Percentiles rank a stretch among this genome's conserved stretches.
Evolutionary conservation across 305 asterid species (phyloP).

Genomic region (Caryopteris hybrid): DNA sequence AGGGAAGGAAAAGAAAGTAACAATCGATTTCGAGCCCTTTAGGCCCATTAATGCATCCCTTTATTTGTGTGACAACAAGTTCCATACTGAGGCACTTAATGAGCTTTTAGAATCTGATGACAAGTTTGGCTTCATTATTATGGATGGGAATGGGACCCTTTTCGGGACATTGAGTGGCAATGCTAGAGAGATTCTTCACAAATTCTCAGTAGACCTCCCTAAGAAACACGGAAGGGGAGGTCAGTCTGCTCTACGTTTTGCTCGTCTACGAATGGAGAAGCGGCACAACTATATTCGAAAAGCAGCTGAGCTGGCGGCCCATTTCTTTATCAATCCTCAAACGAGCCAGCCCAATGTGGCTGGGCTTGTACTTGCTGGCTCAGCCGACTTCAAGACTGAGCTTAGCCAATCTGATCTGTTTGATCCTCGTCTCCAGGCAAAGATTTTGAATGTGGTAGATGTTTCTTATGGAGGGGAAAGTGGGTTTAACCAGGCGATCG

Average conservation of each 20-base stretch:
- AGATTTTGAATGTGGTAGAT: slow-evolving; percentile 53
- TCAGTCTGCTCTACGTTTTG: slow-evolving; percentile 62
- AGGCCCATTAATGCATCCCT: slow-evolving; percentile 57
- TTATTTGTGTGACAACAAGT: slow-evolving; percentile 60
- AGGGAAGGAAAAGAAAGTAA: slow-evolving; percentile 65
- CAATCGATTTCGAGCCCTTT: slow-evolving; percentile 68
- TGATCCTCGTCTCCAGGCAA: slow-evolving; percentile 57
- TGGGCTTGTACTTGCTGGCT: slow-evolving; percentile 64
- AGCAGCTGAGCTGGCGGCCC: slow-evolving; percentile 65
- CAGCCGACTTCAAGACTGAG: slow-evolving; percentile 70
- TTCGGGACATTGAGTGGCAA: slow-evolving; percentile 68
- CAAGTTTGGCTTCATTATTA: slow-evolving; percentile 57
- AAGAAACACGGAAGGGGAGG: slow-evolving; percentile 77
- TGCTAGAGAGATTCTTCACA: slow-evolving; percentile 58
- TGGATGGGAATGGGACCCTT: slow-evolving; percentile 75
- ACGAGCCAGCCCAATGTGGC: slow-evolving; percentile 65
- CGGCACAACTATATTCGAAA: slow-evolving; percentile 67
- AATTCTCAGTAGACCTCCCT: slow-evolving; percentile 62
- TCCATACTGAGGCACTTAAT: slow-evolving; percentile 58
- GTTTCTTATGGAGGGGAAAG: slow-evolving; percentile 69
- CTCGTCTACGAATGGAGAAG: slow-evolving; percentile 66
- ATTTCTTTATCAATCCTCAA: slow-evolving; percentile 45
- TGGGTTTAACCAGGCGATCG: slow-evolving; percentile 69
- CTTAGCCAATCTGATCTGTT: slow-evolving; percentile 69
- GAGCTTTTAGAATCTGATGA: slow-evolving; percentile 62